A percentile compares a stretch with the other conserved stretches of the same genome.
Evolutionary conservation across 768 basidiomycete species (phyloP).

Genomic region (Boletus edulis): DNA sequence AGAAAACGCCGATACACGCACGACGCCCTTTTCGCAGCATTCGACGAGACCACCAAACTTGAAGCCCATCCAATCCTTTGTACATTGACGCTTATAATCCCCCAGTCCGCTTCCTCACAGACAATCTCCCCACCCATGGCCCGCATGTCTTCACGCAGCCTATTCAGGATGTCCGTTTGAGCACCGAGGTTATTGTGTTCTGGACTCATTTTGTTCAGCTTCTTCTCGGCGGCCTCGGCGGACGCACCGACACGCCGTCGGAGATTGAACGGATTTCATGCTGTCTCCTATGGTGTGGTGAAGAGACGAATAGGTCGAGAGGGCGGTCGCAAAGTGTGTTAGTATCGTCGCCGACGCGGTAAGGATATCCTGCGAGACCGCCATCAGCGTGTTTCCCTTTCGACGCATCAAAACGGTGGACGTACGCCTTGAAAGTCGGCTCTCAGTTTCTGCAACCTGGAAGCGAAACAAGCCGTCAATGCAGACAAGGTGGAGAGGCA

Average conservation of each 20-base stretch:
- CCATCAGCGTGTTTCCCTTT: background rate
- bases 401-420: background rate
- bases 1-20: conserved; percentile 25
- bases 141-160: conserved; percentile 73
- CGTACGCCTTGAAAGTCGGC: conserved; percentile 68
- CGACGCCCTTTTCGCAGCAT: conserved; percentile 75
- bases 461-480: background rate
- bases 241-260: conserved; percentile 58
- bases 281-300: conserved; percentile 60
- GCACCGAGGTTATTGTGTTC: conserved; percentile 79
- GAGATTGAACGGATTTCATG: too few species aligned
- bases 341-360: conserved; percentile 67
- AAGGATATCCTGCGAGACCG: conserved; percentile 60
- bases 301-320: conserved; percentile 40
- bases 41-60: conserved; percentile 89
- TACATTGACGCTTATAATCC: conserved; percentile 76
- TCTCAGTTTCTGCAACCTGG: conserved; percentile 64
- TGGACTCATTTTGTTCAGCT: conserved; percentile 84
- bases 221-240: conserved; percentile 86
- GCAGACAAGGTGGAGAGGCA: background rate
- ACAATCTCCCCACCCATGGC: conserved; percentile 80
- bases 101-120: conserved; percentile 74
- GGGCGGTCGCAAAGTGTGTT: conserved; percentile 55
- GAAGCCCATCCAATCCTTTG: conserved; percentile 69
- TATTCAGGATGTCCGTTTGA: conserved; percentile 73